Percentiles rank a stretch among this genome's conserved stretches.
Evolutionary conservation across 495 filamentous ascomycete species (phyloP).

Genomic region (Neurospora sp.): DNA sequence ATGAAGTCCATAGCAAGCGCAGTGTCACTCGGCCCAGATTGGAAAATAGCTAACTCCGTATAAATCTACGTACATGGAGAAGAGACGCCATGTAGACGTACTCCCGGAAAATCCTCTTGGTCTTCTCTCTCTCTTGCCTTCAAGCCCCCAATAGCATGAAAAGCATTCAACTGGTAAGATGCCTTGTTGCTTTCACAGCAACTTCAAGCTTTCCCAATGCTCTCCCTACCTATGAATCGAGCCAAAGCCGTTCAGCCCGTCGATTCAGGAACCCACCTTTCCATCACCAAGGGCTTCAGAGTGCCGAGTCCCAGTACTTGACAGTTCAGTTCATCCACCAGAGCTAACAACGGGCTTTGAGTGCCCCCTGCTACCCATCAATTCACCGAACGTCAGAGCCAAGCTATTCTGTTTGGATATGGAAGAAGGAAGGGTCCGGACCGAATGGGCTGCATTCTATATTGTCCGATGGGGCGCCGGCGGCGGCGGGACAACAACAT

Average conservation of each 20-base stretch:
- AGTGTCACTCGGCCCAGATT: too few species aligned
- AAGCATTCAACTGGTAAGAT: background rate
- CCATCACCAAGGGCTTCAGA: background rate
- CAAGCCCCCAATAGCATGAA: background rate
- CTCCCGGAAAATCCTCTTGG: background rate
- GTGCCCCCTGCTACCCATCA: background rate
- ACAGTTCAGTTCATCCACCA: background rate
- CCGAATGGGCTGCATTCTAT: background rate
- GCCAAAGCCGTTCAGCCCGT: background rate
- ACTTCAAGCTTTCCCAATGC: background rate
- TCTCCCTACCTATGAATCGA: background rate
- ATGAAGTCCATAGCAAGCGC: too few species aligned
- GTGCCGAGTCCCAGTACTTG: background rate
- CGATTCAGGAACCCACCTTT: background rate
- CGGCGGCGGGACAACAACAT: background rate
- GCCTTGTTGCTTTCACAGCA: background rate
- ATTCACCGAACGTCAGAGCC: background rate
- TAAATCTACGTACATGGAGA: background rate
- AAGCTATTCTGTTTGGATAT: background rate
- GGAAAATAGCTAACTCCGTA: too few species aligned
- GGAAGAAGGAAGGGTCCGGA: background rate
- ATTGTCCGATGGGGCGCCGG: background rate
- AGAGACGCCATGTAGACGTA: too few species aligned
- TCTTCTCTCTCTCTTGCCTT: background rate
- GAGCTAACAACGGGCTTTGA: background rate